phyloP scores from a whole-genome alignment of 75 land plant species.

The Sequoiadendron giganteum region DNA sequence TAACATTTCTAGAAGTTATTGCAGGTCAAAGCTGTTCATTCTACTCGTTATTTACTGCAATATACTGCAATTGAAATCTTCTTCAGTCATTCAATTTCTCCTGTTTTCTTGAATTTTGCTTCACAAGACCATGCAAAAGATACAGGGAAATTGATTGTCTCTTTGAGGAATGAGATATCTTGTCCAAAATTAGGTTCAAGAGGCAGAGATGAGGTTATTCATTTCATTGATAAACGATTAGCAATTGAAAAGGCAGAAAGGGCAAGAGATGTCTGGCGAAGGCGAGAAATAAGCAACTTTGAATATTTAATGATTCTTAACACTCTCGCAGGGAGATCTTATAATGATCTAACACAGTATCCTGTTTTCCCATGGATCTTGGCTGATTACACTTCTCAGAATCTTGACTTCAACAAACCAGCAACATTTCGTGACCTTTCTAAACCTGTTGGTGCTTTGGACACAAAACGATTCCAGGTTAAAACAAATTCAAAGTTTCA shows the following conservation, averaged over 20 bases:
- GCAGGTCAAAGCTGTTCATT: constrained; percentile 90
- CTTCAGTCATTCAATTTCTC: constrained; percentile 80
- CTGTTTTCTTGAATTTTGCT: constrained; percentile 86
- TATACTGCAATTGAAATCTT: constrained; percentile 93
- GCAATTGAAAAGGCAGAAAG: constrained; percentile 84
- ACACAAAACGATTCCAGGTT: constrained; percentile 91
- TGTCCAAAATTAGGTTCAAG: constrained; percentile 55
- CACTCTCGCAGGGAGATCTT: constrained; percentile 94
- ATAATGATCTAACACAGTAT: constrained; percentile 98
- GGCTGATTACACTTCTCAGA: constrained; percentile 91
- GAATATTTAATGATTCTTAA: constrained; percentile 93
- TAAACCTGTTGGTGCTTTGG: constrained; percentile 95
- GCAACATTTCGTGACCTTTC: constrained; percentile 91
- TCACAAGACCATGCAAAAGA: constrained; percentile 81
- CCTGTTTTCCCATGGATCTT: constrained; percentile 97
- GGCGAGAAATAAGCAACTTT: constrained; percentile 93
- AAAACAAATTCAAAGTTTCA: background rate
- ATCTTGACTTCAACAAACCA: constrained; percentile 79
- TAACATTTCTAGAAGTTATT: constrained; percentile 7
- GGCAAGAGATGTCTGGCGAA: constrained; percentile 84
- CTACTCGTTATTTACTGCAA: constrained; percentile 85
- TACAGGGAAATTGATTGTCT: constrained; percentile 63
- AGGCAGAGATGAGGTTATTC: constrained; percentile 57
- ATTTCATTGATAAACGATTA: constrained; percentile 77
- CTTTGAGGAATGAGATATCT: constrained; percentile 59